phyloP scores from a whole-genome alignment of 768 basidiomycete species.

The Scleroderma bovista region DNA sequence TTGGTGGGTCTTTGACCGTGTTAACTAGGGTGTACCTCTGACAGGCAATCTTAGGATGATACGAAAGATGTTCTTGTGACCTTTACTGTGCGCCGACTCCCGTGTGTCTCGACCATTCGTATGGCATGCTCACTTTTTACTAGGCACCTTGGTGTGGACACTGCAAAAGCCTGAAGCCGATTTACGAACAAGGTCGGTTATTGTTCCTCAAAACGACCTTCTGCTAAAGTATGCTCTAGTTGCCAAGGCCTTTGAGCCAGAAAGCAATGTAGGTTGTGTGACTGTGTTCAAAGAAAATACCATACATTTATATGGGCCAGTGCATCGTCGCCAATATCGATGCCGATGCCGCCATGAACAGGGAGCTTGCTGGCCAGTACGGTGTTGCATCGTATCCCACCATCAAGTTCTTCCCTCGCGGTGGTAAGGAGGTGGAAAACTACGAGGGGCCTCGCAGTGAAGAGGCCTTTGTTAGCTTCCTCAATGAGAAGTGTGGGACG shows the following conservation, averaged over 20 bases:
- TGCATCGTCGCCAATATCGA: constrained; percentile 89
- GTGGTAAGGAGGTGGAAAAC: constrained; percentile 51
- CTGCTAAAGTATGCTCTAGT: constrained; percentile 37
- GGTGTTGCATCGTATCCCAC: constrained; percentile 83
- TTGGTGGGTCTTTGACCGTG: constrained; percentile 34
- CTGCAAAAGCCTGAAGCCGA: constrained; percentile 88
- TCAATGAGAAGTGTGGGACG: constrained; percentile 87
- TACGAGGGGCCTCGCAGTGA: constrained; percentile 74
- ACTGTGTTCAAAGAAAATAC: background rate
- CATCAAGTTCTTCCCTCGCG: constrained; percentile 89
- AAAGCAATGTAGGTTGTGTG: constrained; percentile 53
- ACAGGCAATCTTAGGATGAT: constrained; percentile 39
- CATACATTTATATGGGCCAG: constrained; percentile 32
- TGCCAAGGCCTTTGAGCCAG: constrained; percentile 71
- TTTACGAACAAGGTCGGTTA: constrained; percentile 65
- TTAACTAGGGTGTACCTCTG: background rate
- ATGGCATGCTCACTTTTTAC: background rate
- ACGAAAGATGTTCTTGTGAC: constrained; percentile 81
- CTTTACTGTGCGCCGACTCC: constrained; percentile 53
- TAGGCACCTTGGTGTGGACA: constrained; percentile 87
- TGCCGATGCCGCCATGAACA: constrained; percentile 80
- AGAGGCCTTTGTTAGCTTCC: constrained; percentile 66
- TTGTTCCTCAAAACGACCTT: background rate
- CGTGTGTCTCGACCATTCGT: background rate
- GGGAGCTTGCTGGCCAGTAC: constrained; percentile 62